Conservation (phyloP, 768 basidiomycete genomes). For the Wakefieldia striispora region DNA sequence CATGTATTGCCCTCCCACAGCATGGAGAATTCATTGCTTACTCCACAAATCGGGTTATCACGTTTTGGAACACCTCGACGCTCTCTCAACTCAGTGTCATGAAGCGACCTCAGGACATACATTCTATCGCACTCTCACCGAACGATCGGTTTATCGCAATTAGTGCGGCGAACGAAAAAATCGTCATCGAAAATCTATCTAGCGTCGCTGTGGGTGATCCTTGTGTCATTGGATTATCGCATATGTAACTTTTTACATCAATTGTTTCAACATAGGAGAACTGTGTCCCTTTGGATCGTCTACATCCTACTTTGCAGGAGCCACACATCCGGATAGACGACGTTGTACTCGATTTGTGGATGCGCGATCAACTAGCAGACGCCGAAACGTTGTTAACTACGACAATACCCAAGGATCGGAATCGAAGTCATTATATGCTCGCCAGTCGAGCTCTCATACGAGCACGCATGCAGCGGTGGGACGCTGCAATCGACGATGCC, state of each 20-base stretch:
- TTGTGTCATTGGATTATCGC: not conserved
- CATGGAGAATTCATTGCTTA: not conserved
- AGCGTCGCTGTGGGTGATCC: not conserved
- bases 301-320: not conserved
- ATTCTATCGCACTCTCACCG: not conserved
- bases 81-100: not conserved
- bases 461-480: not conserved
- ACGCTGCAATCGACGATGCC: not conserved
- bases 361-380: not conserved
- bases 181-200: not conserved
- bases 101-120: not conserved
- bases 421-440: not conserved
- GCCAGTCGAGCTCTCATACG: slow-evolving; percentile 1
- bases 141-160: not conserved
- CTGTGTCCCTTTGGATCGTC: not conserved
- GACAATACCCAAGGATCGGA: not conserved
- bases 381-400: not conserved
- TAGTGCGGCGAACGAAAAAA: not conserved
- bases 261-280: not conserved
- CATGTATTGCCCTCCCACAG: not conserved
- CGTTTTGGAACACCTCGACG: slow-evolving; percentile 6
- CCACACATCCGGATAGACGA: not conserved
- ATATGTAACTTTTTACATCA: not conserved
- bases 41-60: not conserved
- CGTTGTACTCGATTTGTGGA: slow-evolving; percentile 1